Evolutionary conservation across 2,329 filamentous ascomycete genomes (phyloP).

Genomic region (Cladorrhinum sp.): DNA sequence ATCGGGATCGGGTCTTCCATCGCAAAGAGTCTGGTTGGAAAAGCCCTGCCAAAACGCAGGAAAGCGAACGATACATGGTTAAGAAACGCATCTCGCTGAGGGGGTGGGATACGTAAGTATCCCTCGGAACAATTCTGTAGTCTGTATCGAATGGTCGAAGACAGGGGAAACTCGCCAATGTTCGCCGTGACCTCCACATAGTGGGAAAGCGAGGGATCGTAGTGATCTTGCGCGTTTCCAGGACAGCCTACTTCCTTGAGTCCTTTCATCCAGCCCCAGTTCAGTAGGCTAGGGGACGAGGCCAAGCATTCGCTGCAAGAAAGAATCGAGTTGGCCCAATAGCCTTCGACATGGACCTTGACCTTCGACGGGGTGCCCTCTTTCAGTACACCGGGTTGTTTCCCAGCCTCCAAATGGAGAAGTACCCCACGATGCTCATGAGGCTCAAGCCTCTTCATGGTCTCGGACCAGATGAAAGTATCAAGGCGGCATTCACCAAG

Average conservation of each 20-base stretch:
- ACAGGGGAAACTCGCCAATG: constrained; percentile 1
- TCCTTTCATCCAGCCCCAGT: neutral
- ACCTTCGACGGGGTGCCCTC: neutral
- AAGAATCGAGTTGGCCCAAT: neutral
- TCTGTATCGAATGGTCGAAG: constrained; percentile 15
- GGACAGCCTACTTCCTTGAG: neutral
- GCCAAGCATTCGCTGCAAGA: no score
- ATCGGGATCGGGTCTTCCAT: no score
- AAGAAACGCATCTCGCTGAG: constrained; percentile 20
- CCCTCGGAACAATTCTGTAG: constrained; percentile 10
- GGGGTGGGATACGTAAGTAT: constrained; percentile 10
- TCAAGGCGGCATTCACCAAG: constrained; percentile 8
- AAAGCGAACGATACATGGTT: constrained; percentile 11
- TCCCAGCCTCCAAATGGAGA: neutral
- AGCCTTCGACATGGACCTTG: neutral
- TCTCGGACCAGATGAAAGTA: constrained; percentile 18
- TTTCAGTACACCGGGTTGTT: neutral
- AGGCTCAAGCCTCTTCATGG: constrained; percentile 27
- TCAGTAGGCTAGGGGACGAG: no score
- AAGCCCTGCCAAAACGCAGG: neutral
- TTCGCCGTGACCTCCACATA: neutral
- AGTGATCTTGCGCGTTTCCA: neutral
- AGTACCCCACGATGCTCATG: constrained; percentile 34
- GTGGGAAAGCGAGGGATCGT: neutral
- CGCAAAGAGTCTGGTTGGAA: no score